A percentile compares a stretch with the other conserved stretches of the same genome.
Conservation (phyloP, 2,329 filamentous ascomycete species). For the Nigrograna mackinnonii region DNA sequence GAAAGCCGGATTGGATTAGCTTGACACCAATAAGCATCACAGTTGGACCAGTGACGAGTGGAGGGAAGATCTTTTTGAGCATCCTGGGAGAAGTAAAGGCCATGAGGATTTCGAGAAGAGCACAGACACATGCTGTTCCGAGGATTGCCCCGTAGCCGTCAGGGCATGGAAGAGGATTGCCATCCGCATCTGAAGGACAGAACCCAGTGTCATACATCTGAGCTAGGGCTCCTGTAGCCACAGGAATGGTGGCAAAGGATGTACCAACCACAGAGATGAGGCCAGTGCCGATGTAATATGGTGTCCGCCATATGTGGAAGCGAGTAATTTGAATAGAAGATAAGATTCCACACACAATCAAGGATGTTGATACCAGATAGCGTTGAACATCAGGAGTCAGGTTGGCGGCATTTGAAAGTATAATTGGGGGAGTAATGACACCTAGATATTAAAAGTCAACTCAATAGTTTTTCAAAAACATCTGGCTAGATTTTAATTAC, state of each 20-base stretch:
- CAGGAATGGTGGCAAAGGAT: slow-evolving; percentile 75
- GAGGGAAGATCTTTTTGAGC: slow-evolving; percentile 76
- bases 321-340: slow-evolving; percentile 77
- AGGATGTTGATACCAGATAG: slow-evolving; percentile 77
- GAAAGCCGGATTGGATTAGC: slow-evolving; percentile 72
- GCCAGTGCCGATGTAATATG: slow-evolving; percentile 69
- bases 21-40: slow-evolving; percentile 74
- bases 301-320: slow-evolving; percentile 72
- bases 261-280: slow-evolving; percentile 79
- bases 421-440: slow-evolving; percentile 78
- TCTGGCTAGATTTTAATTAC: too few species aligned
- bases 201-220: slow-evolving; percentile 81
- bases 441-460: too few species aligned
- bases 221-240: slow-evolving; percentile 70
- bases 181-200: slow-evolving; percentile 62
- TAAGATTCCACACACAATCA: slow-evolving; percentile 78
- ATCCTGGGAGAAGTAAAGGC: slow-evolving; percentile 72
- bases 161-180: slow-evolving; percentile 72
- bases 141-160: slow-evolving; percentile 76
- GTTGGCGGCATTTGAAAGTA: slow-evolving; percentile 69
- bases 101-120: slow-evolving; percentile 69
- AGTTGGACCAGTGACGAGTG: slow-evolving; percentile 72
- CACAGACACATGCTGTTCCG: slow-evolving; percentile 60
- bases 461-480: too few species aligned
- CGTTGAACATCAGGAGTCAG: slow-evolving; percentile 64